These are phyloP conservation scores for Scutellaria barbata DNA, from an alignment of 257 asterid species.

Conservation along the genomic window DNA sequence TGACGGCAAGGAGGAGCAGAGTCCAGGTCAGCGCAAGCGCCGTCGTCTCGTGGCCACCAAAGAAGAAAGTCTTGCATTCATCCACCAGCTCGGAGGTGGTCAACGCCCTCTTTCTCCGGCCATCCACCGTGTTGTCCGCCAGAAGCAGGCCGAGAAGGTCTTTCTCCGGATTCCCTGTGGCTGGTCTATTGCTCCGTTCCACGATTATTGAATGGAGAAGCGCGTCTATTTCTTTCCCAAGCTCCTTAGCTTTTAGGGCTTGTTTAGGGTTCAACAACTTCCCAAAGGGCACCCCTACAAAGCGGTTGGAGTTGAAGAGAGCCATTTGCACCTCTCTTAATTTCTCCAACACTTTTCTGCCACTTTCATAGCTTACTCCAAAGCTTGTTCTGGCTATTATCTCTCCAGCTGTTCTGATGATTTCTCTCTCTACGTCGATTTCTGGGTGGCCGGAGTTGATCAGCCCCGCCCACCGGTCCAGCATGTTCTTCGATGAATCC, in stretches of 20 bases:
- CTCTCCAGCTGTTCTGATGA: conserved; percentile 73
- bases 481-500: conserved; percentile 66
- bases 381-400: conserved; percentile 81
- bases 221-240: conserved; percentile 72
- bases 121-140: conserved; percentile 46
- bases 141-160: conserved; percentile 72
- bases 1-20: conserved; percentile 62
- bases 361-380: conserved; percentile 63
- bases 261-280: conserved; percentile 57
- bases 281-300: conserved; percentile 85
- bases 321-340: conserved; percentile 70
- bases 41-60: conserved; percentile 90
- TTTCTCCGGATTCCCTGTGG: conserved; percentile 19
- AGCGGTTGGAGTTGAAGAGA: conserved; percentile 72
- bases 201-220: conserved; percentile 56
- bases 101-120: conserved; percentile 47
- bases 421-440: conserved; percentile 75
- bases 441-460: conserved; percentile 56
- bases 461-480: conserved; percentile 62
- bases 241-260: conserved; percentile 51
- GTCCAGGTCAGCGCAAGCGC: conserved; percentile 89
- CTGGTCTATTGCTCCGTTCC: conserved; percentile 36
- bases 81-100: conserved; percentile 72
- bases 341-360: conserved; percentile 62
- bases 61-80: conserved; percentile 93